Evolutionary conservation across 495 filamentous ascomycete species (phyloP), one percentile per base, ranked within the genome.

Genomic region (Cairneyella variabilis): DNA sequence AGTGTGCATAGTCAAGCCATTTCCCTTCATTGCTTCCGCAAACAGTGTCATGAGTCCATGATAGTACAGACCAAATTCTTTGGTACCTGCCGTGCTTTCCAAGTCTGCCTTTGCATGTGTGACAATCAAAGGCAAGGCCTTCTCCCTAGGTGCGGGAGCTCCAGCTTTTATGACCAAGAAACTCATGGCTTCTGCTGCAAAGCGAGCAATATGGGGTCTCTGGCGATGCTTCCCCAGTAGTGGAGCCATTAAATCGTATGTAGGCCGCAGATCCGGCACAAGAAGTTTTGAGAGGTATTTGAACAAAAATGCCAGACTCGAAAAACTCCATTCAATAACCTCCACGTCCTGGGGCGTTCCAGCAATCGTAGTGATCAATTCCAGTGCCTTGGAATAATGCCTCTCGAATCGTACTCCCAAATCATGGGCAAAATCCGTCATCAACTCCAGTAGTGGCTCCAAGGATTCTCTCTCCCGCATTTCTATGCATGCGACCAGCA

Each of bases 311-410:
- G 93, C 90, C 12, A 99, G 77, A 61, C 89, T 91, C 40, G 82
- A 90, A 66, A 99, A 97, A 51, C 90, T 91, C 95, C 93, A 97
- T 71, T 99, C 91, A 30, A 95, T 85, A 14, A 90, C 88, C 57
- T 92, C 90, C 26, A 89, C 77, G 50, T 76, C 73, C 58, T 75
- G 73, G 2, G 71, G 65, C 44, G 67, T 66, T 47, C 66, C 69
- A 6, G 75, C 76, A 48, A 80, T 68, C 20, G 66, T 68, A 26
- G 77, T 71, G 49, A 97, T 79, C 48, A 93, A 67, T 10, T 73
- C 76, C 36, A 97, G 80, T 3, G 84, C 76, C 16, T 79, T 74
- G 16, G 76, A 76, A 66, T 97, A 96, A 63, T 96, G 82, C 48
- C 83, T 86, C 69, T 97, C 91, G 62, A 99, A 97, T 43, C 83